Conservation (phyloP, 2,329 filamentous ascomycete genomes). For the Fusarium keratoplasticum region DNA sequence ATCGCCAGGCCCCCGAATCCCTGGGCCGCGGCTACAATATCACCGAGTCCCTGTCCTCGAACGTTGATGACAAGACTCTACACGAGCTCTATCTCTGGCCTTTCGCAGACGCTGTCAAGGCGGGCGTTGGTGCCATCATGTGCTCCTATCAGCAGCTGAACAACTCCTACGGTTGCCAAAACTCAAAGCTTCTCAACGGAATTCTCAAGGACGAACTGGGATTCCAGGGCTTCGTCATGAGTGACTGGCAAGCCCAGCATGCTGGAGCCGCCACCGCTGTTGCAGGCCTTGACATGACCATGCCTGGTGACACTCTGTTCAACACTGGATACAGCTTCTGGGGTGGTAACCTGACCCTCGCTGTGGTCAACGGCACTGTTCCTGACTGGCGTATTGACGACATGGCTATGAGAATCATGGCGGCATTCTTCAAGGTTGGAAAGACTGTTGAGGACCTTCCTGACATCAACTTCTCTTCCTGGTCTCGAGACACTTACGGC, state of each 20-base stretch:
- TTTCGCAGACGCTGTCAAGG: constrained; percentile 77
- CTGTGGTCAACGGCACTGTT: constrained; percentile 88
- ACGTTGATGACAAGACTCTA: constrained; percentile 78
- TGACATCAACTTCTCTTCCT: constrained; percentile 86
- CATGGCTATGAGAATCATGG: constrained; percentile 88
- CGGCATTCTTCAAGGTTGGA: constrained; percentile 75
- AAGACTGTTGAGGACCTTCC: constrained; percentile 59
- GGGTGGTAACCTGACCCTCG: constrained; percentile 89
- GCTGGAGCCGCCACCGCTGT: constrained; percentile 73
- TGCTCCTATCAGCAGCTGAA: constrained; percentile 83
- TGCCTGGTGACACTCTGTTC: constrained; percentile 87
- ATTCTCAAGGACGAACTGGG: constrained; percentile 83
- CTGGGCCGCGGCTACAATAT: constrained; percentile 67
- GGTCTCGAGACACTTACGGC: constrained; percentile 82
- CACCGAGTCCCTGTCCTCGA: constrained; percentile 68
- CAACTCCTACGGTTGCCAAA: constrained; percentile 84
- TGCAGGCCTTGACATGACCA: constrained; percentile 87
- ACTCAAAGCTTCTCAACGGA: constrained; percentile 79
- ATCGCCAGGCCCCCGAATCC: constrained; percentile 72
- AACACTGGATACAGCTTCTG: constrained; percentile 79
- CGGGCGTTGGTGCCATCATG: constrained; percentile 74
- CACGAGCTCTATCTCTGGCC: constrained; percentile 85
- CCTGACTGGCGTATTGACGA: constrained; percentile 91
- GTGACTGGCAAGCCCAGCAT: constrained; percentile 85
- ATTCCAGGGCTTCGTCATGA: constrained; percentile 84